These are phyloP conservation scores for Kodamaea derodonti DNA, from an alignment of 1,139 yeast genomes.

Conservation along the genomic window DNA sequence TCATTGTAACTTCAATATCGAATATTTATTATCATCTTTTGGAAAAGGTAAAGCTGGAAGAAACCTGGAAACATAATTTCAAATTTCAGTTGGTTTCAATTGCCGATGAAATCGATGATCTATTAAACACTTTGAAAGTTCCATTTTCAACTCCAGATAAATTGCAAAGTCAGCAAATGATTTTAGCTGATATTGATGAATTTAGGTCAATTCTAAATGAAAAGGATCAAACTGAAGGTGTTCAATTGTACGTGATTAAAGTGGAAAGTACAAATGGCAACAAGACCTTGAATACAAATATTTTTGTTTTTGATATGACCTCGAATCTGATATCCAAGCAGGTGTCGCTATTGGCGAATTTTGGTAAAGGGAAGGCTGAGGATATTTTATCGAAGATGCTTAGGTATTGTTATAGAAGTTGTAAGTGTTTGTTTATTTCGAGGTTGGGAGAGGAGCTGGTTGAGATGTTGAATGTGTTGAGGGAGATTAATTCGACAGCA, in stretches of 20 bases:
- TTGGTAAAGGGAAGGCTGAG: background rate
- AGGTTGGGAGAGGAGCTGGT: slow-evolving; percentile 7
- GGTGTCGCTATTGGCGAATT: slow-evolving; percentile 1
- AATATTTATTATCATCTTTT: slow-evolving; percentile 12
- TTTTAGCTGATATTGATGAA: slow-evolving; percentile 5
- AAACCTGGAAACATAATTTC: slow-evolving; percentile 10
- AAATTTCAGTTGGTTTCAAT: slow-evolving; percentile 9
- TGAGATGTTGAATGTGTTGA: slow-evolving; percentile 12
- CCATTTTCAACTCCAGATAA: slow-evolving; percentile 3
- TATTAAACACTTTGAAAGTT: slow-evolving; percentile 2
- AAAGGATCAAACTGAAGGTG: slow-evolving; percentile 5
- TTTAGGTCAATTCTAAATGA: slow-evolving; percentile 4
- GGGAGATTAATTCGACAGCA: slow-evolving; percentile 10
- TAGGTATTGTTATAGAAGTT: slow-evolving; percentile 17
- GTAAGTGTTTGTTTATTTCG: slow-evolving; percentile 22
- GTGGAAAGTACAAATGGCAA: slow-evolving; percentile 6
- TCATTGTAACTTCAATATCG: slow-evolving; percentile 9
- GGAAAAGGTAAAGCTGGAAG: slow-evolving; percentile 3
- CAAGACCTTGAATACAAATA: slow-evolving; percentile 9
- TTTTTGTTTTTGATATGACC: slow-evolving; percentile 15
- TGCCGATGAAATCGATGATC: slow-evolving; percentile 2
- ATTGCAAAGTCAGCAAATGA: slow-evolving; percentile 9
- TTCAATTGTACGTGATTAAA: slow-evolving; percentile 8
- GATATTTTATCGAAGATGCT: slow-evolving; percentile 13
- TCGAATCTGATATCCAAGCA: slow-evolving; percentile 1